phyloP scores from a whole-genome alignment of 495 filamentous ascomycete species.

The Schizothecium vesticola region DNA sequence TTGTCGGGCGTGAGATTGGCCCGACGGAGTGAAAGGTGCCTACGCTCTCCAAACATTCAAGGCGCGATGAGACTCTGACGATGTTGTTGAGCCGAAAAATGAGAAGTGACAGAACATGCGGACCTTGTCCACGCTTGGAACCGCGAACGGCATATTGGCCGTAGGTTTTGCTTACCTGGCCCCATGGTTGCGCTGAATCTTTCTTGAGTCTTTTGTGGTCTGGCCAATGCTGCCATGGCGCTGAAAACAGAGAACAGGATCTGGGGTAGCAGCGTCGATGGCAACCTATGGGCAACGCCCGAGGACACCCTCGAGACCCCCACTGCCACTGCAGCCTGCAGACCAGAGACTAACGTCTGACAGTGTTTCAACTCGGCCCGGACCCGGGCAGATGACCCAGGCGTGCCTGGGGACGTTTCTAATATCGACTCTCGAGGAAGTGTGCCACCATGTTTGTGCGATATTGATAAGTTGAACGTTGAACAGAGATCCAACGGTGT shows the following conservation, averaged over 20 bases:
- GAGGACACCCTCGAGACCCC: neutral
- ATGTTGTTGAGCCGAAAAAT: constrained; percentile 3
- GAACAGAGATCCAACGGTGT: neutral
- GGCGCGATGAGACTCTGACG: neutral
- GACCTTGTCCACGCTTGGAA: neutral
- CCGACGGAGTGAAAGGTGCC: neutral
- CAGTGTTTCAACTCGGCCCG: neutral
- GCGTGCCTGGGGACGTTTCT: neutral
- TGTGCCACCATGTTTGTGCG: neutral
- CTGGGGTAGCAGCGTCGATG: neutral
- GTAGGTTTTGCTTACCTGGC: neutral
- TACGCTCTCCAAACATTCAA: constrained; percentile 1
- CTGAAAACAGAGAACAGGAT: neutral
- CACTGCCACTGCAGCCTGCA: neutral
- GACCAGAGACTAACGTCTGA: neutral
- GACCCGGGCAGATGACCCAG: neutral
- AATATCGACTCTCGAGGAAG: neutral
- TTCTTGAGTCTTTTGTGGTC: neutral
- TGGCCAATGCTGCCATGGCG: neutral
- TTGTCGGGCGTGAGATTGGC: constrained; percentile 3
- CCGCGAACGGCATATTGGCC: neutral
- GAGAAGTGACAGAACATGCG: constrained; percentile 3
- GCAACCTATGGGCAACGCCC: neutral
- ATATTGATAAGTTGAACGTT: neutral
- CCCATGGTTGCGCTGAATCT: neutral